These are phyloP conservation scores for Saturnispora bothae DNA, from an alignment of 805 yeast genomes.

Conservation along the genomic window DNA sequence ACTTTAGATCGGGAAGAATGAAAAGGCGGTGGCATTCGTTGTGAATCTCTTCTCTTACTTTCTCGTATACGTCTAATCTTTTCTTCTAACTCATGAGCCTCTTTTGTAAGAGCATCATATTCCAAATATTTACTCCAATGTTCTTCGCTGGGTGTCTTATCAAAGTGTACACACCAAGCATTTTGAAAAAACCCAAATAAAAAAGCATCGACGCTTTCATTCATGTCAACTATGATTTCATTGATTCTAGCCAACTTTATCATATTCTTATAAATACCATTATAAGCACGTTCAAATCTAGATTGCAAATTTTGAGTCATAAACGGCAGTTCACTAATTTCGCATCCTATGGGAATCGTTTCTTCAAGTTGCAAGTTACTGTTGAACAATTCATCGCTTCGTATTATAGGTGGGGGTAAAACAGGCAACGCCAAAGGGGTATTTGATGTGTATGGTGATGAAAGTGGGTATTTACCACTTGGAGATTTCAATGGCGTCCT, in stretches of 20 bases:
- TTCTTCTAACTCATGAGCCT: conserved; percentile 13
- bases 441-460: conserved; percentile 12
- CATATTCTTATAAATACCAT: conserved; percentile 42
- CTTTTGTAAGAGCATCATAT: conserved; percentile 13
- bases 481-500: conserved; percentile 4
- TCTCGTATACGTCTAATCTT: conserved; percentile 12
- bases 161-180: conserved; percentile 80
- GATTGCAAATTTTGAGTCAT: conserved; percentile 14
- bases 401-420: conserved; percentile 1
- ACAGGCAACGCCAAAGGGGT: conserved; percentile 11
- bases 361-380: no score
- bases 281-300: conserved; percentile 15
- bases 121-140: conserved; percentile 17
- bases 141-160: conserved; percentile 21
- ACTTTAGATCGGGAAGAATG: no score
- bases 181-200: conserved; percentile 73
- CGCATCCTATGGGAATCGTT: conserved; percentile 8
- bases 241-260: conserved; percentile 49
- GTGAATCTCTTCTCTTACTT: conserved; percentile 9
- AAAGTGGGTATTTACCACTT: conserved; percentile 4
- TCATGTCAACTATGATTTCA: conserved; percentile 51
- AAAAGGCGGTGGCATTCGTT: conserved; percentile 21
- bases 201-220: conserved; percentile 64
- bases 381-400: conserved; percentile 2
- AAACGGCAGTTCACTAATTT: conserved; percentile 16